Evolutionary conservation across 768 basidiomycete species (phyloP), one percentile per base, ranked within the genome.

Genomic region (Tremella yokohamensis): DNA sequence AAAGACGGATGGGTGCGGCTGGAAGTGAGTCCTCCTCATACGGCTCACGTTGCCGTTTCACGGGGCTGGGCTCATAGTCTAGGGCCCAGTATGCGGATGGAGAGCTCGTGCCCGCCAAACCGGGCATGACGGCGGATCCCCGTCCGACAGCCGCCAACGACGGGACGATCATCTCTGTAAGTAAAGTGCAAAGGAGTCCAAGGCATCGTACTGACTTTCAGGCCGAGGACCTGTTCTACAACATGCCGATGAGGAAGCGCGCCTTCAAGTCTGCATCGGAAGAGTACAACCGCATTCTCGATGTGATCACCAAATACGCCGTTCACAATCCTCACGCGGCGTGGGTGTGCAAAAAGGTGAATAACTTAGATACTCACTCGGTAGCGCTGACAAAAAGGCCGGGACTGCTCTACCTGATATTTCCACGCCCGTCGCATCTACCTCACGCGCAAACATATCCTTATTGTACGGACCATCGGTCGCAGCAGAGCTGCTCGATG

Each of bases 201-300:
- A n/a, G n/a, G 6, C 6, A 34, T 34, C 11, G 6, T 34, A 24
- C 25, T 26, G 3, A 53, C 26, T n/a, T 39, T 1, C 63, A 97
- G 93, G 91, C 92, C 22, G 91, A 97, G 76, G 89, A 97, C 70
- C 79, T 99, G 25, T 99, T 99, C 72, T 93, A 89, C 76, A 96
- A 94, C 64, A 89, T 85, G 0, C 90, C 92, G 0, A 85, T 87
- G 1, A 87, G 96, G 47, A 82, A 93, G 20, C 85, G 89, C 2
- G 88, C 92, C 0, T 81, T 98, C 54, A 85, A 88, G 37, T 87
- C 84, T 56, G 78, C 86, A 2, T 87, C 90, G 1, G 94, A 98
- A 64, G 96, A 99, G 72, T 97, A 94, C 75, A 82, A 85, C 3
- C 83, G 89, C 34, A 91, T 98, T 42, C 81, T 98, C 1, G 90